Percentiles rank a stretch among this genome's conserved stretches.
Evolutionary conservation across 768 basidiomycete species (phyloP).

Genomic region (Pleurotus eryngii): DNA sequence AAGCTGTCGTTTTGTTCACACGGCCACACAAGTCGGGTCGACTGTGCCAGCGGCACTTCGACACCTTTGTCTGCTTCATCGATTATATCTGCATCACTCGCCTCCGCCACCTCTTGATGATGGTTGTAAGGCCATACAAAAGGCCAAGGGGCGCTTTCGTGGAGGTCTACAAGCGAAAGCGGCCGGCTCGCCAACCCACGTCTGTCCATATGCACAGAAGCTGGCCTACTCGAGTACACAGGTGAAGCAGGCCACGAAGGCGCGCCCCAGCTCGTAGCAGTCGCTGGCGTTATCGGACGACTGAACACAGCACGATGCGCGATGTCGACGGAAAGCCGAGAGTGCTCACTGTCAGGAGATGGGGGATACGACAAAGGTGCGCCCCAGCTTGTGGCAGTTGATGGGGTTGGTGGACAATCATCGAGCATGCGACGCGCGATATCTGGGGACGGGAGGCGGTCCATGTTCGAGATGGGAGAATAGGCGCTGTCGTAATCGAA

Average conservation of each 20-base stretch:
- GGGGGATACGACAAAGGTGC: slow-evolving; percentile 32
- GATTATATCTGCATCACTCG: not conserved
- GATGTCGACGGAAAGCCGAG: slow-evolving; percentile 43
- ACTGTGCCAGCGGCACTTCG: not conserved
- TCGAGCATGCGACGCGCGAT: slow-evolving; percentile 54
- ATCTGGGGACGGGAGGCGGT: slow-evolving; percentile 54
- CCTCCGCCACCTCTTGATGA: not conserved
- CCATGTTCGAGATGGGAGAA: slow-evolving; percentile 30
- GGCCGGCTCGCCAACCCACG: slow-evolving; percentile 35
- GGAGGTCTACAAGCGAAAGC: slow-evolving; percentile 37
- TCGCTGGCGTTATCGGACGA: slow-evolving; percentile 39
- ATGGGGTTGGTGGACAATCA: slow-evolving; percentile 48
- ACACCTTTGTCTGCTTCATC: not conserved
- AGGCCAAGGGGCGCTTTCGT: slow-evolving; percentile 26
- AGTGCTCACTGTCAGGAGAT: slow-evolving; percentile 24
- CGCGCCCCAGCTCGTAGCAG: slow-evolving; percentile 35
- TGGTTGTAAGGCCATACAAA: slow-evolving; percentile 31
- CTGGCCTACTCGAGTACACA: slow-evolving; percentile 14
- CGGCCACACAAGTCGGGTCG: not conserved
- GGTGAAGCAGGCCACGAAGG: slow-evolving; percentile 25
- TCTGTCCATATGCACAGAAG: slow-evolving; percentile 38
- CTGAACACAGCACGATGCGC: slow-evolving; percentile 40
- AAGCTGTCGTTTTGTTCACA: not conserved
- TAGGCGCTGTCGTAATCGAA: slow-evolving; percentile 39
- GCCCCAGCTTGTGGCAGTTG: slow-evolving; percentile 47